Conservation (phyloP, 306 rosid species). For the Pterocarpus macrocarpus region DNA sequence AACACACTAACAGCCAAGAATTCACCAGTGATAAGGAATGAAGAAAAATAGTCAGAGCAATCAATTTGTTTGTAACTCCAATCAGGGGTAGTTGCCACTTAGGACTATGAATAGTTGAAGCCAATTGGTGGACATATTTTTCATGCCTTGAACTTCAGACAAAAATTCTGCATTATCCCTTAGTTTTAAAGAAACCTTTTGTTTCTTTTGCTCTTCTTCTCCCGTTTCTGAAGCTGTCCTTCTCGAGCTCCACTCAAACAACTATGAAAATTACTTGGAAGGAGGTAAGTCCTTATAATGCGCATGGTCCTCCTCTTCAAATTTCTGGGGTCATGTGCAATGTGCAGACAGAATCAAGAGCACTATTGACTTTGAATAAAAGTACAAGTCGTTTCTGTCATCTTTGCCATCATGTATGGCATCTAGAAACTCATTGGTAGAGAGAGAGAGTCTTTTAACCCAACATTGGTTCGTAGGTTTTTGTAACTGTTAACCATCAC, state of each 20-base stretch:
- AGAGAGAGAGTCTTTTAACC: background rate
- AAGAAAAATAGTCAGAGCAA: background rate
- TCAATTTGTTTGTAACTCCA: slow-evolving; percentile 43
- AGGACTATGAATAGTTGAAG: slow-evolving; percentile 46
- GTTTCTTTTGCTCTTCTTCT: slow-evolving; percentile 17
- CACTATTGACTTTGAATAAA: slow-evolving; percentile 40
- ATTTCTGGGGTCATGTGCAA: slow-evolving; percentile 38
- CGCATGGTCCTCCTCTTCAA: slow-evolving; percentile 49
- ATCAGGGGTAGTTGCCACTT: slow-evolving; percentile 46
- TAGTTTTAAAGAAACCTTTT: slow-evolving; percentile 61
- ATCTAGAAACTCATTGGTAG: slow-evolving; percentile 19
- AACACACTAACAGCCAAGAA: slow-evolving; percentile 14
- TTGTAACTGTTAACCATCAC: slow-evolving; percentile 77
- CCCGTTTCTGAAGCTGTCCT: slow-evolving; percentile 49
- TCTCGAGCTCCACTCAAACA: slow-evolving; percentile 84
- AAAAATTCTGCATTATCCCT: slow-evolving; percentile 57
- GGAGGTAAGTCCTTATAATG: slow-evolving; percentile 80
- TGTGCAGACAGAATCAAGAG: slow-evolving; percentile 45
- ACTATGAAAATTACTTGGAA: slow-evolving; percentile 71
- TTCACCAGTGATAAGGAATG: background rate
- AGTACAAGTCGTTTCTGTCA: slow-evolving; percentile 41
- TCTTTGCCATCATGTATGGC: background rate
- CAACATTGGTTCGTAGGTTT: background rate
- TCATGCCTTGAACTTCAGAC: slow-evolving; percentile 20
- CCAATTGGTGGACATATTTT: slow-evolving; percentile 15